These are phyloP conservation scores for Pleurotus tuber-regium DNA, from an alignment of 768 basidiomycete species.

Conservation along the genomic window DNA sequence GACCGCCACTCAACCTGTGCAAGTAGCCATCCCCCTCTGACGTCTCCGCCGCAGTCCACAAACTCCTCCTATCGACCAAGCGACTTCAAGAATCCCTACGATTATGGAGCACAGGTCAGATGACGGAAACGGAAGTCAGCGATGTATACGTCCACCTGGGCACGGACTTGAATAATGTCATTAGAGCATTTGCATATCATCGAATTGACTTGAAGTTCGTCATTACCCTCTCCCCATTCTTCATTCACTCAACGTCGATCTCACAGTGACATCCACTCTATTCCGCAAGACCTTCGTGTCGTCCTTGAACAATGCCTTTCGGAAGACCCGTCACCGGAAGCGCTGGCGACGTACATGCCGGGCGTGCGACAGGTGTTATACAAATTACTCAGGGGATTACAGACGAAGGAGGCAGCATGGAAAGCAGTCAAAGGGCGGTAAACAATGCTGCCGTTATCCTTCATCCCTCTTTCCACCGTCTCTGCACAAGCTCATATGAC, in stretches of 20 bases:
- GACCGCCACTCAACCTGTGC: too few relatives aligned
- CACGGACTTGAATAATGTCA: constrained; percentile 81
- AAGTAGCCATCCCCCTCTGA: constrained; percentile 30
- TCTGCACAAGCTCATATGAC: not conserved
- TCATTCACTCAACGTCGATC: not conserved
- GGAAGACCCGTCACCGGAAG: constrained; percentile 76
- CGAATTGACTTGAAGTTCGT: constrained; percentile 77
- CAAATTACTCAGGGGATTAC: constrained; percentile 79
- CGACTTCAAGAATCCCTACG: constrained; percentile 71
- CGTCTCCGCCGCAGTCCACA: constrained; percentile 59
- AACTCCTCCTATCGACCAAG: constrained; percentile 79
- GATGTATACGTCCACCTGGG: constrained; percentile 89
- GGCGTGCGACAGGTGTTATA: constrained; percentile 80
- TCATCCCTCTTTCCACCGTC: not conserved
- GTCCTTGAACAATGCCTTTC: constrained; percentile 65
- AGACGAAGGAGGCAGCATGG: constrained; percentile 64
- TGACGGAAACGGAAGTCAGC: constrained; percentile 73
- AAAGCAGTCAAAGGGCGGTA: constrained; percentile 19
- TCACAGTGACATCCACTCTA: constrained; percentile 57
- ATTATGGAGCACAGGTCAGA: constrained; percentile 62
- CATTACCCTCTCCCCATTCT: not conserved
- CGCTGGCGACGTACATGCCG: constrained; percentile 77
- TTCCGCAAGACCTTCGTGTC: constrained; percentile 60
- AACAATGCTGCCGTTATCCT: not conserved
- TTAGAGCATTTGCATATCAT: constrained; percentile 70